Evolutionary conservation across 805 yeast genomes (phyloP), one percentile per base, ranked within the genome.

Genomic region (Yarrowia sp.): DNA sequence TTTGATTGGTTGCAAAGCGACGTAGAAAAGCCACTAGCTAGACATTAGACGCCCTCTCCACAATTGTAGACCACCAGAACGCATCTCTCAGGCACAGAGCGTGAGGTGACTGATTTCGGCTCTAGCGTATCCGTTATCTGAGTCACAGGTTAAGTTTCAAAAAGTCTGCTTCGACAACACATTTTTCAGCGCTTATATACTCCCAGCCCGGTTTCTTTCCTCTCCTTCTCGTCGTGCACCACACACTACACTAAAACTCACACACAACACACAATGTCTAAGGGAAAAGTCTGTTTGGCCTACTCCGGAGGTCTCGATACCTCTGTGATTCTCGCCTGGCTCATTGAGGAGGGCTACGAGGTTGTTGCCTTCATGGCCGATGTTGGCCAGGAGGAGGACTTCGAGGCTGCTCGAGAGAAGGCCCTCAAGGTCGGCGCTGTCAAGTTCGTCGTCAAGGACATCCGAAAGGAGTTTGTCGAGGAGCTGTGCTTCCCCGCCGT

Each of bases 281-380:
- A 95, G 81, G 99, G 99, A 78, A 94, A 94, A 83, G 99, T 95
- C 79, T 95, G 99, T 86, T 87, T 95, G 79, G 99, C 99, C 68
- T 95, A 95, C 84, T 95, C 98, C 64, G 99, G 99, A 76, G 99
- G 99, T 83, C 86, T 95, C 76, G 99, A 95, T 79, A 95, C 99
- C 85, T 93, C 98, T 34, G 90, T 95, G 71, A 95, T 95, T 76
- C 87, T 95, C 73, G 99, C 99, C 58, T 95, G 99, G 99, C 86
- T 95, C 79, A 85, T 95, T 73, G 99, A 95, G 80, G 86, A 95
- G 82, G 99, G 98, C 71, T 95, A 94, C 81, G 99, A 95, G 82
- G 99, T 95, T 69, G 88, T 95, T 77, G 98, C 98, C 68, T 95
- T 95, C 84, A 87, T 95, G 88, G 99, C 99, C 77, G 89, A 95